phyloP scores from a whole-genome alignment of 768 basidiomycete genomes.

The Xanthoconium stramineum region DNA sequence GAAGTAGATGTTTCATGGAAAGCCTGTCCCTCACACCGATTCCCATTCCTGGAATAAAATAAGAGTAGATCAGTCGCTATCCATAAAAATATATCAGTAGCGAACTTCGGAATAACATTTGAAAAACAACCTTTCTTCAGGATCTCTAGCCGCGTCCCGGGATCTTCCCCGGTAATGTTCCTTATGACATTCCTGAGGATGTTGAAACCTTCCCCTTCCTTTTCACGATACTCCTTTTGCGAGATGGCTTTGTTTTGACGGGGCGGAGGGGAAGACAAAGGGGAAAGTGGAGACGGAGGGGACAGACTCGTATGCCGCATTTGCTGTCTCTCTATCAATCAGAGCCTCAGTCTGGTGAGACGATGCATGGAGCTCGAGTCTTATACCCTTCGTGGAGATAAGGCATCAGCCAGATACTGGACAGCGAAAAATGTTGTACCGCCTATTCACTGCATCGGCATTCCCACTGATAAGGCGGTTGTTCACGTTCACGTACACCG shows the following conservation, averaged over 20 bases:
- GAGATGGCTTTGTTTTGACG: constrained; percentile 10
- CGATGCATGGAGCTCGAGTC: not conserved
- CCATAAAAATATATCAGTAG: not conserved
- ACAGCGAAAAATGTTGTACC: not conserved
- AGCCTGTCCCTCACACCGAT: not conserved
- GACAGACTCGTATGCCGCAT: not conserved
- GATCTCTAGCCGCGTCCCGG: constrained; percentile 17
- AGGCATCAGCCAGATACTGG: not conserved
- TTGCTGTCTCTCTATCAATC: not conserved
- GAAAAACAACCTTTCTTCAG: constrained; percentile 15
- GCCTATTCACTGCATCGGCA: not conserved
- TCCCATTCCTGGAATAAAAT: not conserved
- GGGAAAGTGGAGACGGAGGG: too few species aligned
- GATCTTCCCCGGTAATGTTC: constrained; percentile 10
- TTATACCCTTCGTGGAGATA: not conserved
- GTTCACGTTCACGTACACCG: too few species aligned
- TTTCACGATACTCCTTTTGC: constrained; percentile 25
- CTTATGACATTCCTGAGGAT: constrained; percentile 16
- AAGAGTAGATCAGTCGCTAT: constrained; percentile 12
- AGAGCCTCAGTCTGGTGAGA: not conserved
- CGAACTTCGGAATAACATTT: not conserved
- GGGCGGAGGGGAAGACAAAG: not conserved
- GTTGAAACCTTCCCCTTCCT: constrained; percentile 17
- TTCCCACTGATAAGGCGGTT: too few species aligned
- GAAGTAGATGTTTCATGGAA: not conserved